Evolutionary conservation across 2,329 filamentous ascomycete genomes (phyloP).

Genomic region (Diaporthe helianthi): DNA sequence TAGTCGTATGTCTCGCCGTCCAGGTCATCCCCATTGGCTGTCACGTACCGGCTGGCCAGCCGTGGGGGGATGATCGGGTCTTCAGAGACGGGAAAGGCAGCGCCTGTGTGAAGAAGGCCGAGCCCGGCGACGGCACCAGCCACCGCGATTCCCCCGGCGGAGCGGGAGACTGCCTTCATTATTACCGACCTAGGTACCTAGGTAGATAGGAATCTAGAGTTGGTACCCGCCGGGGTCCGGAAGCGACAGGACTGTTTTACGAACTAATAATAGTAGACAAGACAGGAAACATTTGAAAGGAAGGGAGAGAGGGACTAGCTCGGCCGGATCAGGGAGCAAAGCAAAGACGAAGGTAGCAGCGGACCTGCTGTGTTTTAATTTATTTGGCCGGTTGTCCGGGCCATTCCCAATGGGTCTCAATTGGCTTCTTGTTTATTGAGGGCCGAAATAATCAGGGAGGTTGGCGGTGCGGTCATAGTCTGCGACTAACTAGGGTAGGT

Average conservation of each 20-base stretch:
- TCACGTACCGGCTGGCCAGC: constrained; percentile 8
- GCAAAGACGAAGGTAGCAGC: background rate
- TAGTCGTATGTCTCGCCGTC: constrained; percentile 32
- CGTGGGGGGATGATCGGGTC: constrained; percentile 13
- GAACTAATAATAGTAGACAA: background rate
- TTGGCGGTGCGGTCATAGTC: constrained; percentile 18
- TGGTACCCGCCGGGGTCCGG: background rate
- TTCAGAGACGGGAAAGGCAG: constrained; percentile 12
- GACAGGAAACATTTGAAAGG: background rate
- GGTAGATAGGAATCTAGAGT: background rate
- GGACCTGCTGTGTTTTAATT: constrained; percentile 14
- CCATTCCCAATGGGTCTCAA: background rate
- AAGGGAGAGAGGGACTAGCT: constrained; percentile 5
- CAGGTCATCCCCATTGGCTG: constrained; percentile 2
- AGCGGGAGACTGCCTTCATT: constrained; percentile 20
- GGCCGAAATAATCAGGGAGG: constrained; percentile 24
- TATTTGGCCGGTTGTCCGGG: constrained; percentile 1
- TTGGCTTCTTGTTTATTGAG: constrained; percentile 8
- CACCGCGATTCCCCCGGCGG: constrained; percentile 14
- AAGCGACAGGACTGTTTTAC: constrained; percentile 23
- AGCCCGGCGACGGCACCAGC: constrained; percentile 28
- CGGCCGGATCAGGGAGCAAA: background rate
- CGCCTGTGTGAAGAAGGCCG: constrained; percentile 8
- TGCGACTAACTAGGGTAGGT: constrained; percentile 15
- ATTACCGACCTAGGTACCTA: no score